Conservation (phyloP, 2,329 filamentous ascomycete genomes). For the Aureobasidium sp. region DNA sequence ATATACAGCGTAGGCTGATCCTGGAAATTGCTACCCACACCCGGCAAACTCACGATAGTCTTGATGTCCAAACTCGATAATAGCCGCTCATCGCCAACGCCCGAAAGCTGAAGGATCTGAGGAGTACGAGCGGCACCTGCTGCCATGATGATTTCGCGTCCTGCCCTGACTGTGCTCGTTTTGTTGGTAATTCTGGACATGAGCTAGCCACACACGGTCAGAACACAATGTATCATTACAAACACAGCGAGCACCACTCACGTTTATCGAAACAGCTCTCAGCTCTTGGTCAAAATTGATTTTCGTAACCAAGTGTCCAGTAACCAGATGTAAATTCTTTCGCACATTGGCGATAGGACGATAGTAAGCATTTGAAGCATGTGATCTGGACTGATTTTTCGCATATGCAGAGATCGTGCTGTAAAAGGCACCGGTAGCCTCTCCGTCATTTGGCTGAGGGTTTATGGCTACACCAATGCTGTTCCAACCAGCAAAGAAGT, state of each 20-base stretch:
- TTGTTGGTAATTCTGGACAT: background rate
- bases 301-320: constrained; percentile 22
- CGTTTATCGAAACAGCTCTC: background rate
- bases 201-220: constrained; percentile 14
- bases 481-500: constrained; percentile 20
- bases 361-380: constrained; percentile 29
- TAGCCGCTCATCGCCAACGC: constrained; percentile 18
- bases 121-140: constrained; percentile 31
- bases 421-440: constrained; percentile 30
- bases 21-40: constrained; percentile 32
- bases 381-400: constrained; percentile 28
- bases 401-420: constrained; percentile 31
- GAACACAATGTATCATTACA: background rate
- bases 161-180: background rate
- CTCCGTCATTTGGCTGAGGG: constrained; percentile 19
- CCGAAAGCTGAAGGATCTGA: constrained; percentile 31
- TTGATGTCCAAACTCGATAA: constrained; percentile 26
- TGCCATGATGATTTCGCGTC: constrained; percentile 30
- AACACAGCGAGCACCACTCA: background rate
- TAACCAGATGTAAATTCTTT: constrained; percentile 28
- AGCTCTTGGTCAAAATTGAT: background rate
- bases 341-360: constrained; percentile 25
- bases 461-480: constrained; percentile 17
- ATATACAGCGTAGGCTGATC: constrained; percentile 20
- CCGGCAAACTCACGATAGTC: constrained; percentile 25